phyloP scores from a whole-genome alignment of 1,284 basidiomycete genomes.

The Puccinia triticina region DNA sequence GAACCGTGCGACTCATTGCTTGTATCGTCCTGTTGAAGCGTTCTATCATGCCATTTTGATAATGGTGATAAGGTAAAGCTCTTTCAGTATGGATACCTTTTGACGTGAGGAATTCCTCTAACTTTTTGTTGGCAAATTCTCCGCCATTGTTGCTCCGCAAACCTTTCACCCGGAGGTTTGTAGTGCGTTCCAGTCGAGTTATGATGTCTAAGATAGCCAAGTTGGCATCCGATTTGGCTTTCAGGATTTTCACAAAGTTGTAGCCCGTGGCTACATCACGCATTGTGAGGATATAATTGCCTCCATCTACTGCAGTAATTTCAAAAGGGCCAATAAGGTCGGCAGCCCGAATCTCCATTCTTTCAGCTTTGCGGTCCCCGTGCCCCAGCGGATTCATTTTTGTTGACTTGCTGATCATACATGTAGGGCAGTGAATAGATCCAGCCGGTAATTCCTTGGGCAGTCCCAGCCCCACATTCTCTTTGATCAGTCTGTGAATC shows the following conservation, averaged over 20 bases:
- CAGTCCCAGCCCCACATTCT: background rate
- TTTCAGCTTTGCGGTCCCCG: background rate
- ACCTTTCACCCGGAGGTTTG: background rate
- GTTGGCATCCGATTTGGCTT: background rate
- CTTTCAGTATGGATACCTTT: background rate
- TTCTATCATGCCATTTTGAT: conserved; percentile 26
- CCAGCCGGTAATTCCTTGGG: background rate
- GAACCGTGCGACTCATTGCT: background rate
- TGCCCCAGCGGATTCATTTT: background rate
- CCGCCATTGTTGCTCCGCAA: background rate
- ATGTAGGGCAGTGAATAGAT: background rate
- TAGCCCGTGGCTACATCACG: background rate
- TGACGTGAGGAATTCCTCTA: background rate
- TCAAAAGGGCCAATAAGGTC: conserved; percentile 34
- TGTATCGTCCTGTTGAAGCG: background rate
- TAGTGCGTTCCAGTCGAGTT: background rate
- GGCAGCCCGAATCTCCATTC: background rate
- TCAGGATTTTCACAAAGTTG: background rate
- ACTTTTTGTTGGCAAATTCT: background rate
- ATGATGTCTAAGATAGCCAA: background rate
- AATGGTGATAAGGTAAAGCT: conserved; percentile 21
- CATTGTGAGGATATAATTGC: background rate
- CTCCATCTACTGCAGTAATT: background rate
- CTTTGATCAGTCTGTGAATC: background rate
- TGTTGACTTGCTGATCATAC: conserved; percentile 5